Evolutionary conservation across 1,284 basidiomycete species (phyloP).

Genomic region (Grifola frondosa): DNA sequence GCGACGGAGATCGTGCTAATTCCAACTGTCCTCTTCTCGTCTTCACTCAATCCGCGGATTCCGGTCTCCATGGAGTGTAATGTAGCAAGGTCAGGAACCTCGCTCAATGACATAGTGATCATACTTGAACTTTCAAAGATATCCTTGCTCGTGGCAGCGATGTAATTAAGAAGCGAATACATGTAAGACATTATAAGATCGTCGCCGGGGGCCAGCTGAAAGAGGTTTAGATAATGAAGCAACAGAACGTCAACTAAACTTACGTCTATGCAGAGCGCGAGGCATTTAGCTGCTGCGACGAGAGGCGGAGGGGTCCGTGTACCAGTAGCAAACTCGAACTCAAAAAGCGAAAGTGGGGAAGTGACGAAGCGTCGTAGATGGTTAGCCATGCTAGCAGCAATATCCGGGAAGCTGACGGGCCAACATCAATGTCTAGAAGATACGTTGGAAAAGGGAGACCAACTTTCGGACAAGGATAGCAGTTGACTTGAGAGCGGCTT

Average conservation of each 20-base stretch:
- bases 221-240: not conserved
- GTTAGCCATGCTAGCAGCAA: constrained; percentile 74
- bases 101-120: constrained; percentile 35
- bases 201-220: constrained; percentile 80
- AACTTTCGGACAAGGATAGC: constrained; percentile 83
- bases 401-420: constrained; percentile 84
- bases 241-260: constrained; percentile 11
- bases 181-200: constrained; percentile 93
- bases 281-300: constrained; percentile 83
- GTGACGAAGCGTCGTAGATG: constrained; percentile 89
- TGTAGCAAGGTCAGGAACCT: constrained; percentile 43
- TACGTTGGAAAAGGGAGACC: constrained; percentile 14
- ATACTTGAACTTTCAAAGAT: constrained; percentile 53
- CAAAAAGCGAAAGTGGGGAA: constrained; percentile 85
- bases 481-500: constrained; percentile 81
- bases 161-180: constrained; percentile 93
- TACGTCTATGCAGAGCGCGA: constrained; percentile 88
- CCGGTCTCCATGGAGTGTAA: constrained; percentile 60
- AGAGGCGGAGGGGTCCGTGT: constrained; percentile 75
- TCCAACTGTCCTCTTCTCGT: constrained; percentile 81
- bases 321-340: constrained; percentile 78
- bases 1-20: constrained; percentile 92
- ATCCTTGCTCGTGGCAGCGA: constrained; percentile 79
- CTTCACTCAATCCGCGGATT: constrained; percentile 70
- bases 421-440: no score